phyloP scores from a whole-genome alignment of 306 rosid genomes.

The Cyclanthera cordifolia region DNA sequence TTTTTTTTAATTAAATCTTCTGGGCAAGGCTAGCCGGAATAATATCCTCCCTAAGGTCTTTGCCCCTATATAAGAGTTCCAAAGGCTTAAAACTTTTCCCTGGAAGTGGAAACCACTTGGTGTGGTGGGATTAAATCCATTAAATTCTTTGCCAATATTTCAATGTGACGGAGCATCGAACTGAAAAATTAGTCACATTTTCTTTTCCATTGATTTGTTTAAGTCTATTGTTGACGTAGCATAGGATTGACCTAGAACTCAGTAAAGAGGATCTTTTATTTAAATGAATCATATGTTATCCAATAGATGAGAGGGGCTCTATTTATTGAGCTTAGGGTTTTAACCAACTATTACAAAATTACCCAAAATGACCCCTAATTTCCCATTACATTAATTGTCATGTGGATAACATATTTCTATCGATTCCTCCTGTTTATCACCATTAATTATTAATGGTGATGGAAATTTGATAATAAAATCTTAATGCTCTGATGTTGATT shows the following conservation, averaged over 20 bases:
- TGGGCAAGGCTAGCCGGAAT: not conserved
- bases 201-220: not conserved
- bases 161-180: not conserved
- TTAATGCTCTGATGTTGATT: constrained; percentile 20
- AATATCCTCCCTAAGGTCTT: not conserved
- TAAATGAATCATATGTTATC: no score
- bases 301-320: no score
- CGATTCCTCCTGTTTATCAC: not conserved
- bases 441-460: not conserved
- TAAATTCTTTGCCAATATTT: not conserved
- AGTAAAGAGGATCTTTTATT: no score
- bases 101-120: not conserved
- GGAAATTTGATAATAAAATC: not conserved
- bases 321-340: no score
- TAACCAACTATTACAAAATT: no score
- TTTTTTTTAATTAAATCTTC: not conserved
- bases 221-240: no score
- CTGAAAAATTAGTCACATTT: not conserved
- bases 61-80: not conserved
- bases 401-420: not conserved
- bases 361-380: no score
- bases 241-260: no score
- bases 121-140: not conserved
- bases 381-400: no score
- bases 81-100: not conserved